Evolutionary conservation across 2,329 filamentous ascomycete genomes (phyloP).

Genomic region (Penicillium expansum): DNA sequence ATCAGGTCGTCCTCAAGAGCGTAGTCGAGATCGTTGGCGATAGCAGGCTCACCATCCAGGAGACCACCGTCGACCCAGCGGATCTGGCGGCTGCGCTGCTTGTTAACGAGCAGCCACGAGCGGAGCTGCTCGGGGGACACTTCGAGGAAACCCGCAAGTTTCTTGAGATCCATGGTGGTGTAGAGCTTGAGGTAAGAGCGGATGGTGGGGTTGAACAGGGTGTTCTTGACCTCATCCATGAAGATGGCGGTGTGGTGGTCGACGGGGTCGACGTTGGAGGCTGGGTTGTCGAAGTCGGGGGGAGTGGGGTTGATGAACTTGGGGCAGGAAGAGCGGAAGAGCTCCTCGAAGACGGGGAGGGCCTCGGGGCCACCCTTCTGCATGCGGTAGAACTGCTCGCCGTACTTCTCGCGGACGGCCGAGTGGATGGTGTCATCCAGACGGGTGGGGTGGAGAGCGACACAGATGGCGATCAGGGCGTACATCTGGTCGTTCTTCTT

Average conservation of each 20-base stretch:
- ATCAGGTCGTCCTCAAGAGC: slow-evolving; percentile 95
- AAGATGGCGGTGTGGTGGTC: slow-evolving; percentile 97
- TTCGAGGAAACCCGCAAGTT: slow-evolving; percentile 95
- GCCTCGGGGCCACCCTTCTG: slow-evolving; percentile 94
- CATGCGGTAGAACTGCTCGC: slow-evolving; percentile 94
- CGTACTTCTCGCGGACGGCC: slow-evolving; percentile 96
- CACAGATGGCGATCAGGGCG: slow-evolving; percentile 96
- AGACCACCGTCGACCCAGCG: slow-evolving; percentile 89
- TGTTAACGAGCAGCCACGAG: slow-evolving; percentile 92
- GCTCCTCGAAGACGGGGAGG: slow-evolving; percentile 94
- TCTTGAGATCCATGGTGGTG: slow-evolving; percentile 99
- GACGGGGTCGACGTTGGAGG: slow-evolving; percentile 91
- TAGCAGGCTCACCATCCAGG: slow-evolving; percentile 87
- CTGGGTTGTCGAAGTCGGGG: slow-evolving; percentile 95
- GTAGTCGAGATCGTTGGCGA: slow-evolving; percentile 94
- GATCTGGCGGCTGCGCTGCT: slow-evolving; percentile 95
- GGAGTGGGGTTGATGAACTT: slow-evolving; percentile 99
- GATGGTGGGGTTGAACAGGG: slow-evolving; percentile 95
- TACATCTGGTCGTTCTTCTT: slow-evolving; percentile 99
- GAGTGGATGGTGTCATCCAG: slow-evolving; percentile 99
- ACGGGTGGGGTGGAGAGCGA: slow-evolving; percentile 94
- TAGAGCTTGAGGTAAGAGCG: slow-evolving; percentile 99
- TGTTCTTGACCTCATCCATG: slow-evolving; percentile 99
- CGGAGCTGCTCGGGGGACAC: slow-evolving; percentile 95
- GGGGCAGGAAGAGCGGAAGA: slow-evolving; percentile 96